Evolutionary conservation across 352 stramenopile genomes (phyloP), one percentile per base, ranked within the genome.

Genomic region (Pythium myriotylum): DNA sequence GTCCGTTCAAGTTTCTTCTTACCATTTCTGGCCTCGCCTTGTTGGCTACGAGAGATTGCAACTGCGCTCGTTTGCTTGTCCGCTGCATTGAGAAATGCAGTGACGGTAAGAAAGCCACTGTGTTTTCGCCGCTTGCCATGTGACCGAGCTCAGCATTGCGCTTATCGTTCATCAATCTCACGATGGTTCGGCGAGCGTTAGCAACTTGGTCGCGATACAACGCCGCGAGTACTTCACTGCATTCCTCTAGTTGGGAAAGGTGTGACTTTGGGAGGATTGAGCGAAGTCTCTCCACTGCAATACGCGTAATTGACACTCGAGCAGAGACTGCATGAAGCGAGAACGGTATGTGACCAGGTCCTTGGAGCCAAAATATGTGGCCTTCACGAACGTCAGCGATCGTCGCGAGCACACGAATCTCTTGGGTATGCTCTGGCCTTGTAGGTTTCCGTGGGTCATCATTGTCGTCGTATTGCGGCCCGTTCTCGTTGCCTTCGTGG

Each of bases 351-450:
- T 53, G 23, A 17, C 24, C 51, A 0, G 52, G 48, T 0, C 26
- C 55, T n/a, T 88, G 65, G 32, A 88, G 62, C 76, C 76, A 89
- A 40, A 87, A 85, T 7, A 86, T 51, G 41, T 89, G 78, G 1
- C 80, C 78, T 5, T 52, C 59, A n/a, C 37, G 56, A 5, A 88
- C 78, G 39, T 89, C 72, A 12, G 75, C 76, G 39, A 89, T 77
- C 3, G 80, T 79, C 27, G 73, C 74, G 43, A 83, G 43, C 33
- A 86, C 61, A 37, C 68, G 76, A 2, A 79, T 51, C 10, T 43
- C 54, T 24, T 67, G 57, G 6, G 22, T 20, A 14, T 62, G 41
- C 24, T 40, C 23, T 3, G 22, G 41, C 12, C 20, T 40, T 7
- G 9, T 40, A 14, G 23, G n/a, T n/a, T 70, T 45, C 12, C 52